phyloP scores from a whole-genome alignment of 1,284 basidiomycete species.

The Trichosporon faecale region DNA sequence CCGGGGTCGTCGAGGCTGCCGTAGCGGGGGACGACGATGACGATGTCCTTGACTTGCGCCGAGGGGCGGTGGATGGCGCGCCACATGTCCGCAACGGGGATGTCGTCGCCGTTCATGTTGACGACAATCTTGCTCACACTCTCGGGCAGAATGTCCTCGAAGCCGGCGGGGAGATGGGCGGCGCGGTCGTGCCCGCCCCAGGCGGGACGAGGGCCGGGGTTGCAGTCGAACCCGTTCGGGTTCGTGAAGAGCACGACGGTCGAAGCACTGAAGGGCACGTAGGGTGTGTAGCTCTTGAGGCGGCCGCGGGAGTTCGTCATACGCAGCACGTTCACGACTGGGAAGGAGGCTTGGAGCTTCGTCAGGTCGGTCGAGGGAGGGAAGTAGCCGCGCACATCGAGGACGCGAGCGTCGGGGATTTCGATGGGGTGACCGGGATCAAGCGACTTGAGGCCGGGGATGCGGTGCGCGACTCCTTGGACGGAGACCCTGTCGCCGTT shows the following conservation, averaged over 20 bases:
- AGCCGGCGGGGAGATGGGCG: not conserved
- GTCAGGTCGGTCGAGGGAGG: not conserved
- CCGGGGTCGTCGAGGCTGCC: not conserved
- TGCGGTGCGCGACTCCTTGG: not conserved
- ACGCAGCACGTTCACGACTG: not conserved
- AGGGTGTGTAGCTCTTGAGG: not conserved
- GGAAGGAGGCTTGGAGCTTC: not conserved
- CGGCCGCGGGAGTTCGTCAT: not conserved
- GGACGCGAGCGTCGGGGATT: not conserved
- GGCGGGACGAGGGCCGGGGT: not conserved
- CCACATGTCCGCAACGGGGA: not conserved
- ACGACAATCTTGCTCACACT: not conserved
- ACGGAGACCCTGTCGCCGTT: not conserved
- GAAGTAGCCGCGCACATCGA: constrained; percentile 7
- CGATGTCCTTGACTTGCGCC: not conserved
- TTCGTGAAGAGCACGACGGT: constrained; percentile 1
- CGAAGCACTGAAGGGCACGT: not conserved
- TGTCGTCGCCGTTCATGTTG: constrained; percentile 8
- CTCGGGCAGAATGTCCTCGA: not conserved
- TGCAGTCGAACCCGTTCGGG: constrained; percentile 3
- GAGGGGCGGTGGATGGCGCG: not conserved
- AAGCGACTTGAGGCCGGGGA: not conserved
- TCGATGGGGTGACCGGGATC: not conserved
- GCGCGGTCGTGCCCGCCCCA: not conserved
- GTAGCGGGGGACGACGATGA: not conserved